phyloP scores from a whole-genome alignment of 129 eudicot species.

The Kitagawia praeruptora region DNA sequence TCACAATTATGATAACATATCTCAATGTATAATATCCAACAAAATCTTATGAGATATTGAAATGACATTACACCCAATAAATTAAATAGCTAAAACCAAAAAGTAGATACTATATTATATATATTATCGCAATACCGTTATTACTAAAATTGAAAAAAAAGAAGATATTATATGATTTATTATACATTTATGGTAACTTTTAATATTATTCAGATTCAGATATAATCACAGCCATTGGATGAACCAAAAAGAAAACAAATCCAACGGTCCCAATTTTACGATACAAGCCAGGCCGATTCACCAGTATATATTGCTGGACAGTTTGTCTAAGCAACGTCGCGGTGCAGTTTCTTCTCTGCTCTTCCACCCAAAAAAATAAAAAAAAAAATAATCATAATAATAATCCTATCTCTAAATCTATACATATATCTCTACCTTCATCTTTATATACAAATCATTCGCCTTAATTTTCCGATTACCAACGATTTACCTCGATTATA shows the following conservation, averaged over 20 bases:
- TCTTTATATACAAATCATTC: background rate
- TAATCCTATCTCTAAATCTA: background rate
- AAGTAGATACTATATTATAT: too few relatives aligned
- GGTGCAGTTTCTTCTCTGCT: conserved; percentile 4
- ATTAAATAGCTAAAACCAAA: too few relatives aligned
- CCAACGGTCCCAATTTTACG: background rate
- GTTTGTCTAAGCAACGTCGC: background rate
- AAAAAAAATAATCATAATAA: background rate
- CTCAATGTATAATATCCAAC: too few relatives aligned
- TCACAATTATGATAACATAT: too few relatives aligned
- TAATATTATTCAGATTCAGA: too few relatives aligned
- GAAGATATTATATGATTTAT: too few relatives aligned
- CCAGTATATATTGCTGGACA: background rate
- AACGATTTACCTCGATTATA: background rate
- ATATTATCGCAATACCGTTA: too few relatives aligned
- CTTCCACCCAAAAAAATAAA: background rate
- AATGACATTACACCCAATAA: too few relatives aligned
- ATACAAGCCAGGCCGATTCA: background rate
- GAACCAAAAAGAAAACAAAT: background rate
- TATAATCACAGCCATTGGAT: background rate
- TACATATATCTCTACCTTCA: too few relatives aligned
- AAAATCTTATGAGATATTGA: too few relatives aligned
- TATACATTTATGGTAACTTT: too few relatives aligned
- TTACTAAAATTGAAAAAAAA: too few relatives aligned
- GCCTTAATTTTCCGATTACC: background rate